Percentiles rank a stretch among this genome's conserved stretches.
Evolutionary conservation across 768 basidiomycete genomes (phyloP).

Genomic region (Termitomyces bulborhizus): DNA sequence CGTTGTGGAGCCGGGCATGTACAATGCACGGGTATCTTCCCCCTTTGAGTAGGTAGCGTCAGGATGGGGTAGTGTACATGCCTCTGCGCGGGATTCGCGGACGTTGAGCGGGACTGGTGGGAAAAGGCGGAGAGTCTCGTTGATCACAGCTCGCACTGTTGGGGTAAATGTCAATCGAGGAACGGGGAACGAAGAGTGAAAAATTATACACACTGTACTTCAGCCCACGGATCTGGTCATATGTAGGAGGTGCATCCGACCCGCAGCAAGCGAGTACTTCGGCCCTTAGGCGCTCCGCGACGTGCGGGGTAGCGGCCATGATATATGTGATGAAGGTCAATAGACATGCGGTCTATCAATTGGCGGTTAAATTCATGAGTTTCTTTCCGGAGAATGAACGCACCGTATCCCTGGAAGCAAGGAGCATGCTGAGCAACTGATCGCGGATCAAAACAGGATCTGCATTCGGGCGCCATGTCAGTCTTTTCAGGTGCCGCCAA

Average conservation of each 20-base stretch:
- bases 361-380: neutral
- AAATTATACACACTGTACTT: constrained; percentile 49
- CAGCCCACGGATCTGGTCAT: constrained; percentile 50
- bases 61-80: constrained; percentile 46
- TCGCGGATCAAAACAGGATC: constrained; percentile 66
- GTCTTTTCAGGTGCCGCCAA: neutral
- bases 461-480: constrained; percentile 21
- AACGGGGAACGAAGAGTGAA: neutral
- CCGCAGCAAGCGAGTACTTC: constrained; percentile 60
- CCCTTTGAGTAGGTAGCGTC: constrained; percentile 37
- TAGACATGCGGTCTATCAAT: constrained; percentile 54
- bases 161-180: constrained; percentile 4
- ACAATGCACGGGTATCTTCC: constrained; percentile 35
- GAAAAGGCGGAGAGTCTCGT: constrained; percentile 73
- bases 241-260: constrained; percentile 38
- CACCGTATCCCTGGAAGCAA: constrained; percentile 77
- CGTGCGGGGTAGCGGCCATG: constrained; percentile 57
- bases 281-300: constrained; percentile 43
- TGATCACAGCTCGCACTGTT: constrained; percentile 68
- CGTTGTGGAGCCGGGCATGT: constrained; percentile 51
- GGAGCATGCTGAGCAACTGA: constrained; percentile 69
- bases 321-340: constrained; percentile 69
- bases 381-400: constrained; percentile 15
- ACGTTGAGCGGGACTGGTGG: constrained; percentile 75
- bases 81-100: constrained; percentile 45